Percentiles rank a stretch among this genome's conserved stretches.
phyloP scores from a whole-genome alignment of 371 early-diverging fungal species.

The Fennellomyces sp. region DNA sequence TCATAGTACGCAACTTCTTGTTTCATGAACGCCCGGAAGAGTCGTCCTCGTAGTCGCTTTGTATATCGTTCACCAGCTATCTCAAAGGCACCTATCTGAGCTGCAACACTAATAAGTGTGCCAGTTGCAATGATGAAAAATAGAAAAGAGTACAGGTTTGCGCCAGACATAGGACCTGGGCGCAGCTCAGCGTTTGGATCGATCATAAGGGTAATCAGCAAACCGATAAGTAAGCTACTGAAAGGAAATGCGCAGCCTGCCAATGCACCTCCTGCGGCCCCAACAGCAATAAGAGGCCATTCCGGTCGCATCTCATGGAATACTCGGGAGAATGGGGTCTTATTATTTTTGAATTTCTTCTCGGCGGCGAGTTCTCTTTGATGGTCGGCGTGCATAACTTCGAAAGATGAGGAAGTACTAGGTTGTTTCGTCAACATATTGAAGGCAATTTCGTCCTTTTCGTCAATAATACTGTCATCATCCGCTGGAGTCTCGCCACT shows the following conservation, averaged over 20 bases:
- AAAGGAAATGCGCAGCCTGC: constrained; percentile 50
- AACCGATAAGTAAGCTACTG: constrained; percentile 31
- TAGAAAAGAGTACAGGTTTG: constrained; percentile 71
- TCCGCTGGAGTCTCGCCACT: neutral
- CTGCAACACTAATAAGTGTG: constrained; percentile 38
- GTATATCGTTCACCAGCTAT: constrained; percentile 56
- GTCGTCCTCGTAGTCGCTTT: constrained; percentile 44
- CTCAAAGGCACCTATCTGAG: constrained; percentile 30
- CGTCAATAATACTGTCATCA: neutral
- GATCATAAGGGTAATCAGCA: constrained; percentile 14
- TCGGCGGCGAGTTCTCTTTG: constrained; percentile 29
- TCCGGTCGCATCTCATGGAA: constrained; percentile 32
- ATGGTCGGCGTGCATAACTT: constrained; percentile 17
- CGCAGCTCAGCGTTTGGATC: constrained; percentile 1
- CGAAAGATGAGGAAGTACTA: neutral
- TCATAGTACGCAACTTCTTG: constrained; percentile 90
- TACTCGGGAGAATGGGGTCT: constrained; percentile 53
- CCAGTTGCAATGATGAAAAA: constrained; percentile 59
- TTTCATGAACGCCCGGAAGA: constrained; percentile 54
- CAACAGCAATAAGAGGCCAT: constrained; percentile 42
- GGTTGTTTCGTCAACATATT: neutral
- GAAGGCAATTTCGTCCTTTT: neutral
- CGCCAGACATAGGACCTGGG: constrained; percentile 36
- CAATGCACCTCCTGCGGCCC: constrained; percentile 44
- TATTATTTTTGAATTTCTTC: constrained; percentile 36